Evolutionary conservation across 345 rosid genomes (phyloP).

Genomic region (Angophora floribunda): DNA sequence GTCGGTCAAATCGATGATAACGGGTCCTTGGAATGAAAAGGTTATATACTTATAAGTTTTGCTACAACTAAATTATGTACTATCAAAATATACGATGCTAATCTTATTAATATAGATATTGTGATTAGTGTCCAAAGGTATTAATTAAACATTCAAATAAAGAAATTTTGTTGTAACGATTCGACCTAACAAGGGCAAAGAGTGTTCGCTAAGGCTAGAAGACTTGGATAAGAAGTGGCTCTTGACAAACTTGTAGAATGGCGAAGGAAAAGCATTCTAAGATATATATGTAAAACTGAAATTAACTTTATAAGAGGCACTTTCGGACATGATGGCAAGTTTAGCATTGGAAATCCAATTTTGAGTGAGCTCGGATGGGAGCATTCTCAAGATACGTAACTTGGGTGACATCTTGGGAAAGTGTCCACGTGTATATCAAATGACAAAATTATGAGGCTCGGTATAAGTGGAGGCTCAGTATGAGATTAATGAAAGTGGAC

Average conservation of each 20-base stretch:
- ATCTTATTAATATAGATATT: not conserved
- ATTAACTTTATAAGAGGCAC: not conserved
- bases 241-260: not conserved
- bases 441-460: accelerated
- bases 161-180: not conserved
- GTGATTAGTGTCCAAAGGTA: not conserved
- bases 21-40: not conserved
- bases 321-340: not conserved
- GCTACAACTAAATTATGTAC: not conserved
- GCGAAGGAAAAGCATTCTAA: accelerated
- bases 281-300: not conserved
- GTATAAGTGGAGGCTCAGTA: accelerated
- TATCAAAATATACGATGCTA: not conserved
- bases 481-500: accelerated
- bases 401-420: too few relatives aligned
- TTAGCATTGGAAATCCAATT: not conserved
- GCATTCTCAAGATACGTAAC: too few relatives aligned
- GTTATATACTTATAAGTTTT: not conserved
- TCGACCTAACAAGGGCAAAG: accelerated
- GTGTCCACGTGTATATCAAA: not conserved
- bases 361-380: not conserved
- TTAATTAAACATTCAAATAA: not conserved
- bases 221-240: not conserved
- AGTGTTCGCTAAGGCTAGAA: not conserved
- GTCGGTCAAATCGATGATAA: accelerated